Conservation (phyloP, 768 basidiomycete genomes). For the Tephrocybe sp. region DNA sequence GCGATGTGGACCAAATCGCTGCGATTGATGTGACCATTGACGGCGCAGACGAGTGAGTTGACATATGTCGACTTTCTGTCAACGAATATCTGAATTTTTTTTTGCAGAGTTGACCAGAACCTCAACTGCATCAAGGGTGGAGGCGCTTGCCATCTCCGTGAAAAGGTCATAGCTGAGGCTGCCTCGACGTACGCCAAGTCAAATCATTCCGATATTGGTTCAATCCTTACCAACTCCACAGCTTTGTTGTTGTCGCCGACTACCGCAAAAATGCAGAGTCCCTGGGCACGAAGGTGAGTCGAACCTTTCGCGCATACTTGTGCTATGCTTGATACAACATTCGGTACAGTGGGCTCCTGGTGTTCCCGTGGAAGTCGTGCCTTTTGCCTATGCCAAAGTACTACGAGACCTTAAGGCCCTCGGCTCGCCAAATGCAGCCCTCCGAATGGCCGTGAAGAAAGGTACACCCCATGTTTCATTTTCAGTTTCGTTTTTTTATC, state of each 20-base stretch:
- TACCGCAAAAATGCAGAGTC: conserved; percentile 87
- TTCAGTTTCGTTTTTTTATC: not conserved
- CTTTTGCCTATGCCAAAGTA: conserved; percentile 92
- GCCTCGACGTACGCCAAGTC: conserved; percentile 64
- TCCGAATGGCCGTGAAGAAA: conserved; percentile 92
- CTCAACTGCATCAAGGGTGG: conserved; percentile 97
- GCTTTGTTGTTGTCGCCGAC: conserved; percentile 91
- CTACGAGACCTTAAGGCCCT: conserved; percentile 63
- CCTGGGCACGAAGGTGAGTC: conserved; percentile 76
- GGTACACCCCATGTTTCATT: conserved; percentile 25
- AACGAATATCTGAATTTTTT: not conserved
- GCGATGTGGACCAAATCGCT: conserved; percentile 88
- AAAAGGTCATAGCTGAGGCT: conserved; percentile 97
- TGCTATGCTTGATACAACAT: not conserved
- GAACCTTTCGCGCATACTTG: not conserved
- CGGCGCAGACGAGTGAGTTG: conserved; percentile 91
- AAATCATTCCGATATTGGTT: not conserved
- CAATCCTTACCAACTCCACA: conserved; percentile 24
- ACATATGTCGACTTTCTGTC: not conserved
- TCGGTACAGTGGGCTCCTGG: conserved; percentile 71
- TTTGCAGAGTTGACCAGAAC: conserved; percentile 70
- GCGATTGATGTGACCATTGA: conserved; percentile 95
- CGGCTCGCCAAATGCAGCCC: conserved; percentile 66
- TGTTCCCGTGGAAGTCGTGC: conserved; percentile 94
- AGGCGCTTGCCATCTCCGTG: conserved; percentile 92